These are phyloP conservation scores for Backusella morwellensis DNA, from an alignment of 192 early-diverging fungal genomes.

Conservation along the genomic window DNA sequence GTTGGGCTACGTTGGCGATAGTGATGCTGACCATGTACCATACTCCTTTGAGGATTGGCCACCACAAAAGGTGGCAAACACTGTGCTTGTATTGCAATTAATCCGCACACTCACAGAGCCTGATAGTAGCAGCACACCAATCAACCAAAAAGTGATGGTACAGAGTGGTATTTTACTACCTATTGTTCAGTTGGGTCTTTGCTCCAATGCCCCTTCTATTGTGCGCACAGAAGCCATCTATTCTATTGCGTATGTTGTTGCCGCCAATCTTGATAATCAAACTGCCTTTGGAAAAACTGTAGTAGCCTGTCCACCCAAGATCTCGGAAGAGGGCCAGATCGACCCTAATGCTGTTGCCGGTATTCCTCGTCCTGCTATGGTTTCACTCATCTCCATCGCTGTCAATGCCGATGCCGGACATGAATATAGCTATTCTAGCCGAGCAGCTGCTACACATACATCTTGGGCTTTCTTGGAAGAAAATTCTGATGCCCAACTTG, in stretches of 20 bases:
- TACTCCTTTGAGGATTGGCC: constrained; percentile 62
- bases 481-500: constrained; percentile 87
- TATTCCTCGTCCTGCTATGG: constrained; percentile 76
- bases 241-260: constrained; percentile 82
- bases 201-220: constrained; percentile 69
- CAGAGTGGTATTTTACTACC: constrained; percentile 79
- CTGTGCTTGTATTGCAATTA: constrained; percentile 84
- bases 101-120: constrained; percentile 88
- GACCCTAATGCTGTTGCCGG: constrained; percentile 25
- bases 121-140: constrained; percentile 80
- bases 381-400: constrained; percentile 77
- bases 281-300: constrained; percentile 70
- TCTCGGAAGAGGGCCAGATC: constrained; percentile 24
- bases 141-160: constrained; percentile 90
- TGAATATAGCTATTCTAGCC: constrained; percentile 63
- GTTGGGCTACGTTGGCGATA: constrained; percentile 52
- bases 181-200: constrained; percentile 77
- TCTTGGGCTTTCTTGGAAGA: constrained; percentile 77
- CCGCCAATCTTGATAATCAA: constrained; percentile 75
- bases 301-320: constrained; percentile 54
- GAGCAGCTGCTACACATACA: constrained; percentile 83
- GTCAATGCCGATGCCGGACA: constrained; percentile 52
- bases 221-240: constrained; percentile 83
- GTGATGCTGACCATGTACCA: constrained; percentile 37
- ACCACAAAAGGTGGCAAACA: constrained; percentile 85